phyloP scores from a whole-genome alignment of 805 yeast genomes.

The Teunomyces stri region DNA sequence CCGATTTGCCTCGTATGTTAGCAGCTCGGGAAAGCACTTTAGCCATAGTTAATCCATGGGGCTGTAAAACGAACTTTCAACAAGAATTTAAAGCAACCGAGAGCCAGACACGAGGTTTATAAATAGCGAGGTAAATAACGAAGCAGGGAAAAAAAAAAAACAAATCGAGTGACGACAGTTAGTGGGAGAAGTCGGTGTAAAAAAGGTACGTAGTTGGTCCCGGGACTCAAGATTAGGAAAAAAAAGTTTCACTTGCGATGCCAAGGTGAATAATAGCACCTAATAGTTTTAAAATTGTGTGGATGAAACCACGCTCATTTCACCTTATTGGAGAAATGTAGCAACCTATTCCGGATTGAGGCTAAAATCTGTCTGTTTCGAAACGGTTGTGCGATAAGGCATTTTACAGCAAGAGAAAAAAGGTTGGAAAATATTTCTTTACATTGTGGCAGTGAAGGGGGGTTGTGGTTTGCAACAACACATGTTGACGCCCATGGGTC shows the following conservation, averaged over 20 bases:
- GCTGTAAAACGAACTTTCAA: not conserved
- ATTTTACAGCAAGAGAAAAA: not conserved
- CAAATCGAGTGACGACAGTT: not conserved
- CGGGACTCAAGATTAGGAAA: not conserved
- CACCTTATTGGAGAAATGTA: not conserved
- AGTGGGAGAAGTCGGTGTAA: not conserved
- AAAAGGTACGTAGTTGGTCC: not conserved
- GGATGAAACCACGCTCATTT: not conserved
- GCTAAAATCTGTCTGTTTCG: not conserved
- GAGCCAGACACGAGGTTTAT: not conserved
- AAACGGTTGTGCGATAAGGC: not conserved
- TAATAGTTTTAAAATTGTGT: not conserved
- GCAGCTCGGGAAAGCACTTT: constrained; percentile 18
- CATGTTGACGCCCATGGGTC: not conserved
- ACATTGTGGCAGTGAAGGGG: not conserved
- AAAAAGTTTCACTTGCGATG: not conserved
- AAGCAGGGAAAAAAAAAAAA: not conserved
- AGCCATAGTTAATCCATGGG: constrained; percentile 11
- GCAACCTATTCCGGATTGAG: not conserved
- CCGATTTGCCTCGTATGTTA: constrained; percentile 13
- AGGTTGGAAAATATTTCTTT: not conserved
- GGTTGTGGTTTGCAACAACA: not conserved
- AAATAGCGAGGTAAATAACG: not conserved
- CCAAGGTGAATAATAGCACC: not conserved
- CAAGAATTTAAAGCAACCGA: not conserved